These are phyloP conservation scores for Emmonsia crescens DNA, from an alignment of 2,329 filamentous ascomycete species.

Conservation along the genomic window DNA sequence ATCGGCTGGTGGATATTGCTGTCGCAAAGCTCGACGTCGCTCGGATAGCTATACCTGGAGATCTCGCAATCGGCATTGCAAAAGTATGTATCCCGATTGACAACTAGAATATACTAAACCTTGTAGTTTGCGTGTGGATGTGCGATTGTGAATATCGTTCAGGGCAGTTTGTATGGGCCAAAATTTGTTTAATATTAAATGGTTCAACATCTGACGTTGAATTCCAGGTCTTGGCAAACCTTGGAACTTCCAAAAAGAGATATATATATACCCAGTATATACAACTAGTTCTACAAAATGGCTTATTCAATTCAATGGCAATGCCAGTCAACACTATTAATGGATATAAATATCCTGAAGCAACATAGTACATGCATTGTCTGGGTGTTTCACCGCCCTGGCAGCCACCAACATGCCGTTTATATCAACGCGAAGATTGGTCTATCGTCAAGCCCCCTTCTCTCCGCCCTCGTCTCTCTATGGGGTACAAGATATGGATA, in stretches of 20 bases:
- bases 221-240: background rate
- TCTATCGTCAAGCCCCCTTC: no score
- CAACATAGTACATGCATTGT: background rate
- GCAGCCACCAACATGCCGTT: background rate
- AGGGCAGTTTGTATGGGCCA: background rate
- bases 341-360: background rate
- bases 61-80: background rate
- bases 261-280: no score
- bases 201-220: background rate
- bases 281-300: background rate
- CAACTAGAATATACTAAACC: background rate
- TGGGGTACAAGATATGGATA: no score
- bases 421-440: background rate
- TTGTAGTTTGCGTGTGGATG: background rate
- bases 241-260: no score
- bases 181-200: no score
- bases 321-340: no score
- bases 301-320: background rate
- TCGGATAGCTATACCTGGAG: background rate
- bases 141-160: background rate
- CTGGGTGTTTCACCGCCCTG: background rate
- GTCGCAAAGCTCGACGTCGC: background rate
- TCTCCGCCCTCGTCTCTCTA: no score
- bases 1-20: background rate
- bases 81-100: background rate